Evolutionary conservation across 1,284 basidiomycete genomes (phyloP), one percentile per base, ranked within the genome.

Genomic region (Mycosarcoma maydis): DNA sequence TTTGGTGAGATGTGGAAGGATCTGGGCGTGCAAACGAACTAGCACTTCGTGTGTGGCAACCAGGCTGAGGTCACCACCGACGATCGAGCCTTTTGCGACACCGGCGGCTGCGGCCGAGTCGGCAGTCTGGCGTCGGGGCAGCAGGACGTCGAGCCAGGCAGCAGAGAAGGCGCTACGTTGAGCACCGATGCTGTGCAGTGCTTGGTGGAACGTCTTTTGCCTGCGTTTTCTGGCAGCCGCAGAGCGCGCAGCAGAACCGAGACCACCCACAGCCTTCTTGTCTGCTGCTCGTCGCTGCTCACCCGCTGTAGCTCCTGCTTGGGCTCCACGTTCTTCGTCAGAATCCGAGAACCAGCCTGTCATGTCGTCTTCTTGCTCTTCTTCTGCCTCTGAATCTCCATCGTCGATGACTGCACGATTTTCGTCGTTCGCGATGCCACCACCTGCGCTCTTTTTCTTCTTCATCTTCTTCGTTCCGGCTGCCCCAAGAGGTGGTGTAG

Each of bases 1-100:
- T 45, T 90, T 84, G 4, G 90, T 90, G 52, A 96, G 82, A 81
- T 94, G 88, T 0, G 94, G 94, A 76, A 96, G 83, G 19, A 96
- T 90, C 13, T 90, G 88, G 8, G 88, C 85, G 82, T 96, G 92
- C 84, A 96, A 87, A 9, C 93, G 86, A 67, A 90, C 89, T 43
- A 96, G 83, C 2, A 87, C 88, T 32, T 90, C 85, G 39, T 88
- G 86, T 3, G 83, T 82, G 61, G 85, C 87, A 5, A 82, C 84
- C 6, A 84, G 80, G 75, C 82, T 38, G 65, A 78, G 50, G 79
- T 67, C 3, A 86, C 87, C 32, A 90, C 78, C 77, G 34, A 73
- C 32, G 32, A 67, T 40, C 14, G 56, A 37, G 19, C 51, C 57
- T 16, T 45, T 41, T 4, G 39, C 32, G 11, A 52, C 43, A 19